Evolutionary conservation across 2,329 filamentous ascomycete genomes (phyloP), one percentile per base, ranked within the genome.

Genomic region (Cryoendolithus antarcticus): DNA sequence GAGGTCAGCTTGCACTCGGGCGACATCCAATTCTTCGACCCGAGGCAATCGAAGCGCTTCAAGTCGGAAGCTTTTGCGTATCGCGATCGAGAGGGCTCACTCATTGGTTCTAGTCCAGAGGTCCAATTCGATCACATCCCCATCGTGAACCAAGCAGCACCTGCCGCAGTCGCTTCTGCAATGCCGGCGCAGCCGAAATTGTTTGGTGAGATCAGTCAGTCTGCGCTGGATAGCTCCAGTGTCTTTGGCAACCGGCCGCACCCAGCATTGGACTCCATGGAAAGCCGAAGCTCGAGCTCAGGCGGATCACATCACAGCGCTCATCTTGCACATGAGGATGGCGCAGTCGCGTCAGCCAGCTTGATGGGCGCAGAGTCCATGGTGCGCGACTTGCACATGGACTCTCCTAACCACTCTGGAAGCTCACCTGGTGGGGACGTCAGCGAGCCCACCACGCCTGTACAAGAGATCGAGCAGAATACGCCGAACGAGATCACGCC

Each of bases 131-230:
- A 62, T 11, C 48, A 53, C 2, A 61, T 58, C 24, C 51, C 54
- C 11, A 45, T 56, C 45, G 28, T 51, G 43, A 44, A 45, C 30
- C 42, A 52, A 19, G 32, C 30, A 9, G 49, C 50, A 2, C 55
- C 59, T 27, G 57, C 55, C 34, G 13, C 49, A 8, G 48, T 44
- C 24, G 40, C 33, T 21, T 35, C 40, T 12, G 28, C 44, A n/a
- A 42, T 38, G 19, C 40, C 45, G 28, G 44, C 37, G 30, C 43
- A 42, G 28, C 41, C 45, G 10, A 71, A 70, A 36, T 60, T 80
- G 4, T 80, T 79, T 51, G 75, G 75, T 9, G 75, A 80, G 52
- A 73, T 80, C 45, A 69, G 69, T 8, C 58, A 65, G 21, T 74
- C 73, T 12, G 69, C 69, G 8, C 50, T 78, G 9, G 60, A 64